Conservation (phyloP, 257 asterid species). For the Nicotiana benthamiana region DNA sequence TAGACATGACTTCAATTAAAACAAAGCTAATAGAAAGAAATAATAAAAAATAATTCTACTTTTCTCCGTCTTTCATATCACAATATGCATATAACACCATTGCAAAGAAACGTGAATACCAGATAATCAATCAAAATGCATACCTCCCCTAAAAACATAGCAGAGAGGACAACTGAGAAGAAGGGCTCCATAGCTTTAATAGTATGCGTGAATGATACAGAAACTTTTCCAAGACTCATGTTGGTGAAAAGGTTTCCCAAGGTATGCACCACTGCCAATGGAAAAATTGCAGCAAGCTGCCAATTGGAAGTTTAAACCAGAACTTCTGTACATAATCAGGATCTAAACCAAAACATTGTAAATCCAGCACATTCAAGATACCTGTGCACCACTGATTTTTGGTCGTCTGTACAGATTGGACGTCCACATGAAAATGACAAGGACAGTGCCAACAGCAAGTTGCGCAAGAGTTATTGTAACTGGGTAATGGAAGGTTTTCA, state of each 20-base stretch:
- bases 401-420: slow-evolving; percentile 78
- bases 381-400: slow-evolving; percentile 84
- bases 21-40: background rate
- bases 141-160: slow-evolving; percentile 83
- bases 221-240: slow-evolving; percentile 89
- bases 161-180: slow-evolving; percentile 83
- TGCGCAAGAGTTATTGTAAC: slow-evolving; percentile 73
- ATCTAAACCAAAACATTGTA: background rate
- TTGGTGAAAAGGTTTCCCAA: slow-evolving; percentile 92
- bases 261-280: slow-evolving; percentile 76
- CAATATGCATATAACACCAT: background rate
- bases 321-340: background rate
- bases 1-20: background rate
- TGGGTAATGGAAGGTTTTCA: slow-evolving; percentile 48
- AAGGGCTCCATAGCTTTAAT: slow-evolving; percentile 31
- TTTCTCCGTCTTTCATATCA: background rate
- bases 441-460: slow-evolving; percentile 76
- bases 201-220: slow-evolving; percentile 92
- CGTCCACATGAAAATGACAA: slow-evolving; percentile 73
- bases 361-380: slow-evolving; percentile 11
- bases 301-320: slow-evolving; percentile 6
- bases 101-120: background rate
- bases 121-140: background rate
- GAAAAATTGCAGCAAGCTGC: slow-evolving; percentile 77
- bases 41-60: background rate